These are phyloP conservation scores for Venturia pyrina DNA, from an alignment of 2,329 filamentous ascomycete species.

Conservation along the genomic window DNA sequence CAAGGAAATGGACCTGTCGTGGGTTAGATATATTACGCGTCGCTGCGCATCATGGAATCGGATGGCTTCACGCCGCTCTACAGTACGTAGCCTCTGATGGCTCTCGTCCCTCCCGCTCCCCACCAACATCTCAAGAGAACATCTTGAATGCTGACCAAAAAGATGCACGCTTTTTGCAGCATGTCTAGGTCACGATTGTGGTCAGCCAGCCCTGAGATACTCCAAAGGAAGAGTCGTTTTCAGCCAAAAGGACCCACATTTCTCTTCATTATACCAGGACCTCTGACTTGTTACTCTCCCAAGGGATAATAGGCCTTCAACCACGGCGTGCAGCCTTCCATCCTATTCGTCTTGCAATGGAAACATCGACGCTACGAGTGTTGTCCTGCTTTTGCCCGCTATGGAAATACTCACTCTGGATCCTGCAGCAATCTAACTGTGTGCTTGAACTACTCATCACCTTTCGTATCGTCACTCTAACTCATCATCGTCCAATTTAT, in stretches of 20 bases:
- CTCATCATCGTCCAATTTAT: background rate
- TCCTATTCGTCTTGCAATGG: background rate
- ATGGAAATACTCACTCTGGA: background rate
- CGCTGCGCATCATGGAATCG: constrained; percentile 1
- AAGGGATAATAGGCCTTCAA: background rate
- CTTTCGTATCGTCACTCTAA: background rate
- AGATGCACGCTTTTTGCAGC: background rate
- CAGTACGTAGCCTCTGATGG: constrained; percentile 1
- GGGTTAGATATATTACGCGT: background rate
- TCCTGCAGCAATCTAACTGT: background rate
- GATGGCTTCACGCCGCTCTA: background rate
- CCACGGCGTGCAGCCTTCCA: background rate
- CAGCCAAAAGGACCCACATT: background rate
- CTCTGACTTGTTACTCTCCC: background rate
- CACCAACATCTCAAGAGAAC: background rate
- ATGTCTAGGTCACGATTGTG: background rate
- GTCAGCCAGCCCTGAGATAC: background rate
- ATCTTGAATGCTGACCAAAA: background rate
- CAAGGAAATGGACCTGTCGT: background rate
- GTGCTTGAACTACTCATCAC: background rate
- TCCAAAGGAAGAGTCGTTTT: background rate
- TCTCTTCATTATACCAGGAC: background rate
- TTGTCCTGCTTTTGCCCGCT: background rate
- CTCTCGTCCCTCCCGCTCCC: background rate
- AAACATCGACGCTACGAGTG: background rate